A percentile compares a stretch with the other conserved stretches of the same genome.
phyloP scores from a whole-genome alignment of 129 eudicot genomes.

The Erigeron canadensis region DNA sequence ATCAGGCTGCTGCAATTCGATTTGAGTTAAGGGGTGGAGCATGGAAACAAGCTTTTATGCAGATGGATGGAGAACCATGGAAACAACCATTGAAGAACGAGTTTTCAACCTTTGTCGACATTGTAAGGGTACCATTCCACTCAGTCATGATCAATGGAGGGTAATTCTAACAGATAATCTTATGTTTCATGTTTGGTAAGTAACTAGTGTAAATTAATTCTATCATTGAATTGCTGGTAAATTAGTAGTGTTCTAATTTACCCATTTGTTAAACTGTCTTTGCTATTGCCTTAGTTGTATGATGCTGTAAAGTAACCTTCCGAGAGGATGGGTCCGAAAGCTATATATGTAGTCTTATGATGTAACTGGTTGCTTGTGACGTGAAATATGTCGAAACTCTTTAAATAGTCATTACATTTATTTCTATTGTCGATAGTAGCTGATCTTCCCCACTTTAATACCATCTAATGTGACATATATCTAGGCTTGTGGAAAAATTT shows the following conservation, averaged over 20 bases:
- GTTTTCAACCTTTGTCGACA: conserved; percentile 84
- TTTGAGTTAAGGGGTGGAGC: conserved; percentile 95
- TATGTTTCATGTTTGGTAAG: neutral
- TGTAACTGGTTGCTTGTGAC: neutral
- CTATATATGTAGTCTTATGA: neutral
- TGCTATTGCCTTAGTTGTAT: conserved; percentile 1
- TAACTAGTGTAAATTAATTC: conserved; percentile 19
- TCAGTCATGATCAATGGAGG: conserved; percentile 73
- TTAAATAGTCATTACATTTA: too few species aligned
- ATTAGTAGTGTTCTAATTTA: conserved; percentile 16
- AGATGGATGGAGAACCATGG: conserved; percentile 99
- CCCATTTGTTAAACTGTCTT: conserved; percentile 1
- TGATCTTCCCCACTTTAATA: too few species aligned
- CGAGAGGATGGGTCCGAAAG: neutral
- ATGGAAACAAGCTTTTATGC: conserved; percentile 78
- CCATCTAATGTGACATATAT: too few species aligned
- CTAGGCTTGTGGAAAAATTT: too few species aligned
- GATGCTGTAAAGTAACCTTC: neutral
- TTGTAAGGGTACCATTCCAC: conserved; percentile 66
- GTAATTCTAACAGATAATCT: conserved; percentile 11
- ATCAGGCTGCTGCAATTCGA: conserved; percentile 76
- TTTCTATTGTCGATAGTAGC: too few species aligned
- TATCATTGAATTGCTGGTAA: conserved; percentile 10
- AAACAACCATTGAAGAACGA: conserved; percentile 78
- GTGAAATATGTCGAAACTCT: too few species aligned